phyloP scores from a whole-genome alignment of 2,329 filamentous ascomycete genomes.

The Mariannaea elegans region DNA sequence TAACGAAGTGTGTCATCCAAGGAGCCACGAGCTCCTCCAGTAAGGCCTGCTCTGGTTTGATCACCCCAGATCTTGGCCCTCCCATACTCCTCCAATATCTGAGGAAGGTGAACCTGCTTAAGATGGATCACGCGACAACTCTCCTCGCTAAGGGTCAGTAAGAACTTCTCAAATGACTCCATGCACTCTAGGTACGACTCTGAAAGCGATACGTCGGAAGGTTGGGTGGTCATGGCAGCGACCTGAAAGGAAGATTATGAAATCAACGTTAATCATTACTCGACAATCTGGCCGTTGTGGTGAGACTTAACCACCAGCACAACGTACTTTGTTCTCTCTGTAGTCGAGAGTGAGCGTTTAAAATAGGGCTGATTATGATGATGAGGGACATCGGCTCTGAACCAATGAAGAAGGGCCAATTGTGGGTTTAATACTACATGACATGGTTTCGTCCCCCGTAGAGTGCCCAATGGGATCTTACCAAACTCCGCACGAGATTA shows the following conservation, averaged over 20 bases:
- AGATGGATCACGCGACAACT: neutral
- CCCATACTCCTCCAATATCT: constrained; percentile 13
- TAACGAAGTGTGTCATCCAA: constrained; percentile 7
- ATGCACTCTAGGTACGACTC: neutral
- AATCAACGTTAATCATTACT: too few relatives aligned
- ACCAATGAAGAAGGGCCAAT: too few relatives aligned
- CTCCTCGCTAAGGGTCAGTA: neutral
- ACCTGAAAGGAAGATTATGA: neutral
- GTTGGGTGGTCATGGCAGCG: neutral
- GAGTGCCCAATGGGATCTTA: neutral
- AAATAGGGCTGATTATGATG: too few relatives aligned
- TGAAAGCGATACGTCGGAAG: neutral
- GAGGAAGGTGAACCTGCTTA: neutral
- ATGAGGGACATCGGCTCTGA: too few relatives aligned
- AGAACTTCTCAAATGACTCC: neutral
- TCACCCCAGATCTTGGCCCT: constrained; percentile 13
- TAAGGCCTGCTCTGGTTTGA: constrained; percentile 2
- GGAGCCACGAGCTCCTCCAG: constrained; percentile 4
- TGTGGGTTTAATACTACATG: too few relatives aligned
- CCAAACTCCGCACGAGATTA: neutral
- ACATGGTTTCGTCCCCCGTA: too few relatives aligned
- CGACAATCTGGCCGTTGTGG: too few relatives aligned
- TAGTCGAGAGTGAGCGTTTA: too few relatives aligned
- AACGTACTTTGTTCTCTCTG: too few relatives aligned
- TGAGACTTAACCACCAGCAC: too few relatives aligned